Evolutionary conservation across 768 basidiomycete species (phyloP).

Genomic region (Pisolithus orientalis): DNA sequence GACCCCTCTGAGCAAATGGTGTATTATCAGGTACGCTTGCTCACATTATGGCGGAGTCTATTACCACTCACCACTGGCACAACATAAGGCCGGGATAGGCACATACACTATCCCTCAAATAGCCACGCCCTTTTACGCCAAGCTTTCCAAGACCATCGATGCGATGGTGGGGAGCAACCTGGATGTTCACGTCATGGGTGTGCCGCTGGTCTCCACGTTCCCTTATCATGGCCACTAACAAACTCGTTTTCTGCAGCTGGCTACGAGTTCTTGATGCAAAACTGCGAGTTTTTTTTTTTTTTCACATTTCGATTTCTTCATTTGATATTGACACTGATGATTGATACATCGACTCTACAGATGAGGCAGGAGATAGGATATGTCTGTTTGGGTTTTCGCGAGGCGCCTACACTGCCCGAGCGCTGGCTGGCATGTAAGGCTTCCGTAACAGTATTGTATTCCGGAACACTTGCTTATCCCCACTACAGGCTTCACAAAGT

Average conservation of each 20-base stretch:
- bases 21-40: conserved; percentile 57
- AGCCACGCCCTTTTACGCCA: conserved; percentile 51
- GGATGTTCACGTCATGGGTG: conserved; percentile 66
- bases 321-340: not conserved
- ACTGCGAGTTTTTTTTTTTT: conserved; percentile 40
- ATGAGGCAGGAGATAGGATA: conserved; percentile 67
- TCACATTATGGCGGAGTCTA: not conserved
- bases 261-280: conserved; percentile 76
- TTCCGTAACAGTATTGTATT: not conserved
- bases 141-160: conserved; percentile 50
- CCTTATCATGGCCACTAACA: not conserved
- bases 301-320: not conserved
- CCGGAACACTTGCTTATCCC: not conserved
- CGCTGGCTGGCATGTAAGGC: conserved; percentile 64
- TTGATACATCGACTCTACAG: conserved; percentile 25
- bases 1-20: conserved; percentile 55
- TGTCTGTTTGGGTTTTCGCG: conserved; percentile 79
- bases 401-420: conserved; percentile 67
- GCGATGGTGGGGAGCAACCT: conserved; percentile 57
- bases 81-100: conserved; percentile 60
- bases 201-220: conserved; percentile 4
- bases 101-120: conserved; percentile 63
- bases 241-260: conserved; percentile 38
- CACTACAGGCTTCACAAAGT: conserved; percentile 56
- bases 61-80: not conserved